phyloP scores from a whole-genome alignment of 1,139 yeast genomes.

The Suhomyces chickasaworum region DNA sequence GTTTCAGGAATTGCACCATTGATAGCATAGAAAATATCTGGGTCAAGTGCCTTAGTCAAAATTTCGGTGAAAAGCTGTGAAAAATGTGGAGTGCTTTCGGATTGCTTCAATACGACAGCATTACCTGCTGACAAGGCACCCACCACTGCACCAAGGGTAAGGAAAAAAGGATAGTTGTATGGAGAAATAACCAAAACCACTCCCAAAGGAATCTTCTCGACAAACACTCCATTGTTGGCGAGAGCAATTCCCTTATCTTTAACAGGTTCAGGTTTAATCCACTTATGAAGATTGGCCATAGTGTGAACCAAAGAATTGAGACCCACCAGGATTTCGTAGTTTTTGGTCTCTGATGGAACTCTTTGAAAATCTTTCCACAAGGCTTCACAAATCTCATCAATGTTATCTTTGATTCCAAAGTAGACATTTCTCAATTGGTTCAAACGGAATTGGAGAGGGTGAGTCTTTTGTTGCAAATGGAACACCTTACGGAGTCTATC shows the following conservation, averaged over 20 bases:
- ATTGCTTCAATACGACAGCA: conserved; percentile 76
- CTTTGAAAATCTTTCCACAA: conserved; percentile 68
- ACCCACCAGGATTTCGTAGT: conserved; percentile 56
- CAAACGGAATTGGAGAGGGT: conserved; percentile 58
- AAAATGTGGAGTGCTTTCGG: conserved; percentile 71
- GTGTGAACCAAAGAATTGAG: conserved; percentile 60
- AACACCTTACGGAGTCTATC: conserved; percentile 45
- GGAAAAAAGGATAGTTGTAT: conserved; percentile 79
- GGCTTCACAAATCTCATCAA: conserved; percentile 57
- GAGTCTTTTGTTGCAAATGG: conserved; percentile 50
- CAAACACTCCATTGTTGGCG: conserved; percentile 48
- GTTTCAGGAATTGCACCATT: conserved; percentile 78
- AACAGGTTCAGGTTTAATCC: conserved; percentile 60
- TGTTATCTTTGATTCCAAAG: conserved; percentile 64
- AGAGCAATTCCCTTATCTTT: conserved; percentile 48
- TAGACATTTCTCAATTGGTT: conserved; percentile 69
- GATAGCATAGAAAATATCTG: conserved; percentile 60
- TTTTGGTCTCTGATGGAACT: conserved; percentile 58
- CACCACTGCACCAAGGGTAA: conserved; percentile 66
- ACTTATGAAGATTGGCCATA: conserved; percentile 59
- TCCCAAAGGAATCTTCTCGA: conserved; percentile 76
- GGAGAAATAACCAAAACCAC: conserved; percentile 77
- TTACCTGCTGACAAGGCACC: conserved; percentile 92
- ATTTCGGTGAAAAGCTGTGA: conserved; percentile 57
- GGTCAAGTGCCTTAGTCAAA: conserved; percentile 56